These are phyloP conservation scores for Saccharomyces eubayanus DNA, from an alignment of 805 yeast genomes.

Conservation along the genomic window DNA sequence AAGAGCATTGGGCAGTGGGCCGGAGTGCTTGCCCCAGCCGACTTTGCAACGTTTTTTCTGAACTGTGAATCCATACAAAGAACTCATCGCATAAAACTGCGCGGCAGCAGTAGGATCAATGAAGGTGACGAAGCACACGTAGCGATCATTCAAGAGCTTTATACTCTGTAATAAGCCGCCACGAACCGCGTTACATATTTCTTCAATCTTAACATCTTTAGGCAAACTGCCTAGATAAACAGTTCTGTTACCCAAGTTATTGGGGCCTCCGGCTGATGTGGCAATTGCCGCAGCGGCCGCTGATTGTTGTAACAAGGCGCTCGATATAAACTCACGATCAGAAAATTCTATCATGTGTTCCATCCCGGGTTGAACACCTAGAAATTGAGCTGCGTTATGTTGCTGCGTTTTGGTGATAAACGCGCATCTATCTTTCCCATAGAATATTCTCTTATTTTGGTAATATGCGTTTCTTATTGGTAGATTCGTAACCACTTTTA, in stretches of 20 bases:
- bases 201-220: constrained; percentile 81
- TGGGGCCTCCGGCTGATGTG: constrained; percentile 87
- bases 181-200: constrained; percentile 89
- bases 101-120: constrained; percentile 97
- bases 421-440: constrained; percentile 93
- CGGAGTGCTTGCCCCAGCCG: constrained; percentile 98
- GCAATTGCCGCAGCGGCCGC: constrained; percentile 98
- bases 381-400: constrained; percentile 91
- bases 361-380: constrained; percentile 85
- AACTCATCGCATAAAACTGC: constrained; percentile 91
- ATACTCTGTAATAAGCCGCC: constrained; percentile 88
- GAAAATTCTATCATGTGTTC: constrained; percentile 71
- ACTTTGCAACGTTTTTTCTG: constrained; percentile 81
- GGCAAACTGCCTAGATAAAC: constrained; percentile 87
- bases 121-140: constrained; percentile 89
- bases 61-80: constrained; percentile 78
- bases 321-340: constrained; percentile 48
- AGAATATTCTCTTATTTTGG: constrained; percentile 68
- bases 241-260: constrained; percentile 86
- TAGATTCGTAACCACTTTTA: constrained; percentile 69
- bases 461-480: constrained; percentile 59
- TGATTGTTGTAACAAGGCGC: constrained; percentile 81
- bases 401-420: constrained; percentile 92
- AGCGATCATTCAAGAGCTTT: constrained; percentile 72
- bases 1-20: constrained; percentile 79